phyloP scores from a whole-genome alignment of 2,329 filamentous ascomycete species.

The Zalaria sp. region DNA sequence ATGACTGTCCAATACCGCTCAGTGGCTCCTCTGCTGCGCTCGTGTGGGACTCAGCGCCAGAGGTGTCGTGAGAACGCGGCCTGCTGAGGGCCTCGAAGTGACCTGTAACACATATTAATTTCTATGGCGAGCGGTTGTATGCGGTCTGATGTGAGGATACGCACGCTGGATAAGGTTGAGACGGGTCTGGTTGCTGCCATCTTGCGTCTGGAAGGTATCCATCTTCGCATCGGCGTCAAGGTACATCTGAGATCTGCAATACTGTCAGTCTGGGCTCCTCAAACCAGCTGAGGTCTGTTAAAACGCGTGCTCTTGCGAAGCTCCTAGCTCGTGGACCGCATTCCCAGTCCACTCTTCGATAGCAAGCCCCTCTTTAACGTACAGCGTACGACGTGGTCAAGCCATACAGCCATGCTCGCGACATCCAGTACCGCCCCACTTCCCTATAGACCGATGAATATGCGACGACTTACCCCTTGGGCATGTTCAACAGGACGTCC shows the following conservation, averaged over 20 bases:
- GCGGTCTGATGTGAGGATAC: slow-evolving; percentile 20
- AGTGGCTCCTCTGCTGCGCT: slow-evolving; percentile 14
- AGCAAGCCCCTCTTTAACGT: no score
- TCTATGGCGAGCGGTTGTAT: neutral
- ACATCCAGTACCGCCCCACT: no score
- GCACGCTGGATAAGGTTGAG: slow-evolving; percentile 71
- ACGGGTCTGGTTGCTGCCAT: slow-evolving; percentile 50
- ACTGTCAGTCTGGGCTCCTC: no score
- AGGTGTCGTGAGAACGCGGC: slow-evolving; percentile 9
- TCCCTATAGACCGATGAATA: no score
- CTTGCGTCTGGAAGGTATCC: slow-evolving; percentile 50
- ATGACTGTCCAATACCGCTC: slow-evolving; percentile 15
- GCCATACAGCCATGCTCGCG: no score
- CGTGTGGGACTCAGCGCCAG: slow-evolving; percentile 9
- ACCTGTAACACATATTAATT: slow-evolving; percentile 17
- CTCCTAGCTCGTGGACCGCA: no score
- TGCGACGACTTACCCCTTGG: slow-evolving; percentile 59
- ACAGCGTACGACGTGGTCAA: no score
- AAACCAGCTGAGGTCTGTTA: no score
- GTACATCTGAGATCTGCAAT: slow-evolving; percentile 56
- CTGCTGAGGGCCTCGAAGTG: slow-evolving; percentile 34
- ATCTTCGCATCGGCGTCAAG: slow-evolving; percentile 72
- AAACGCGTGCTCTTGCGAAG: no score
- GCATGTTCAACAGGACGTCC: slow-evolving; percentile 58
- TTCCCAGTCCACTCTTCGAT: no score